Percentiles rank a stretch among this genome's conserved stretches.
Evolutionary conservation across 2,329 filamentous ascomycete genomes (phyloP).

Genomic region (Colletotrichum sp.): DNA sequence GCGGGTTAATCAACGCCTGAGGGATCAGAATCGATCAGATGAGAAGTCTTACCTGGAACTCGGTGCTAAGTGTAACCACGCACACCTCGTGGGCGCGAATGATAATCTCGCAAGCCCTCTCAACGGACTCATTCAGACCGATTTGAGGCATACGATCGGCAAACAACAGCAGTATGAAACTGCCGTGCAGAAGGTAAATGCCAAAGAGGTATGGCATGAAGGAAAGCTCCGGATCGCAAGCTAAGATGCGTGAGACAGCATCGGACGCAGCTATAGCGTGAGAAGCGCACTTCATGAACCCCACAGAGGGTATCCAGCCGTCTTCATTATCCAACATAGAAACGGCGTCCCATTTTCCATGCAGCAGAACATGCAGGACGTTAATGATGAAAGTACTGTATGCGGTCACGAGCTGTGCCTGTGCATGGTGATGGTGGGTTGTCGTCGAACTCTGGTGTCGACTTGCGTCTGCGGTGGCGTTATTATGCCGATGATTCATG

Average conservation of each 20-base stretch:
- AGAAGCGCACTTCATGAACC: slow-evolving; percentile 49
- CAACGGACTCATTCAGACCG: slow-evolving; percentile 48
- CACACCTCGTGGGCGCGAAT: slow-evolving; percentile 56
- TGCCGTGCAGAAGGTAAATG: slow-evolving; percentile 56
- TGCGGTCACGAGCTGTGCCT: not conserved
- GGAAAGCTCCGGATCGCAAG: slow-evolving; percentile 52
- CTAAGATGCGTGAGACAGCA: slow-evolving; percentile 49
- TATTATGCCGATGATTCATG: not conserved
- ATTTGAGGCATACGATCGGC: slow-evolving; percentile 54
- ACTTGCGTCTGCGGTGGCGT: not conserved
- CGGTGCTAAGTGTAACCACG: slow-evolving; percentile 47
- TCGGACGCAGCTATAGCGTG: slow-evolving; percentile 53
- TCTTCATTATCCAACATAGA: slow-evolving; percentile 47
- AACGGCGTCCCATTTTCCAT: not conserved
- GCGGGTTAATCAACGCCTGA: not conserved
- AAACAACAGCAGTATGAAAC: slow-evolving; percentile 53
- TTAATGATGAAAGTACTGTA: not conserved
- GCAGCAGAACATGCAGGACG: not conserved
- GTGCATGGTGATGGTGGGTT: not conserved
- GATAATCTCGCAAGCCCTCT: slow-evolving; percentile 54
- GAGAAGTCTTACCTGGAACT: not conserved
- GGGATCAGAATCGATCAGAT: not conserved
- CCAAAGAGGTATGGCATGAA: slow-evolving; percentile 60
- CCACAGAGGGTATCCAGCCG: slow-evolving; percentile 51
- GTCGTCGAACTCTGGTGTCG: not conserved